phyloP scores from a whole-genome alignment of 1,139 yeast genomes.

The Lodderomyces elongisporus region DNA sequence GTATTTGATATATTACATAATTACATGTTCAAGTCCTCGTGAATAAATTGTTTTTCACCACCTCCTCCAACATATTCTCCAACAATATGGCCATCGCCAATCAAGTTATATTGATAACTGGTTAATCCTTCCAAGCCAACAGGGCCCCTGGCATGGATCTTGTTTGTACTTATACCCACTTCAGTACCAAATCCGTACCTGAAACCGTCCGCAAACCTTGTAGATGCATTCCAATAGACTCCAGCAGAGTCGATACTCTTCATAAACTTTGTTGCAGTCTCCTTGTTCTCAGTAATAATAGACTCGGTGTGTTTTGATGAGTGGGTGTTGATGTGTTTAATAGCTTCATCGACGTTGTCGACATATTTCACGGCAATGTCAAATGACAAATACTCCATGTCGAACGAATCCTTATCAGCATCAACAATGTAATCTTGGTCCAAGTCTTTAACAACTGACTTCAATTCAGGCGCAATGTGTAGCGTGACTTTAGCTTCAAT shows the following conservation, averaged over 20 bases:
- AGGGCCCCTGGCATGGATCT: constrained; percentile 97
- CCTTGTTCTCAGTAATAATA: constrained; percentile 72
- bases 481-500: constrained; percentile 64
- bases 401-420: constrained; percentile 60
- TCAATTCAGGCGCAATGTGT: constrained; percentile 58
- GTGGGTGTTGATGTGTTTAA: constrained; percentile 77
- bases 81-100: constrained; percentile 89
- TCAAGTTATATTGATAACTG: constrained; percentile 88
- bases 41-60: constrained; percentile 75
- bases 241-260: constrained; percentile 93
- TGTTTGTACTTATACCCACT: constrained; percentile 95
- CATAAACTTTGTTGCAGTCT: constrained; percentile 67
- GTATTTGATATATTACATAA: too few species aligned
- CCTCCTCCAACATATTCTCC: constrained; percentile 93
- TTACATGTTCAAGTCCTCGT: constrained; percentile 64
- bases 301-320: constrained; percentile 97
- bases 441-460: constrained; percentile 13
- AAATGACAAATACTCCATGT: constrained; percentile 74
- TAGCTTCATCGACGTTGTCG: constrained; percentile 59
- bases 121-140: constrained; percentile 96
- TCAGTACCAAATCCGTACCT: constrained; percentile 98
- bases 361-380: constrained; percentile 74
- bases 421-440: constrained; percentile 20
- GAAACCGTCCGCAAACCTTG: constrained; percentile 97
- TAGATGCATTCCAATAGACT: constrained; percentile 97